phyloP scores from a whole-genome alignment of 257 asterid species.

The Gentiana dahurica region DNA sequence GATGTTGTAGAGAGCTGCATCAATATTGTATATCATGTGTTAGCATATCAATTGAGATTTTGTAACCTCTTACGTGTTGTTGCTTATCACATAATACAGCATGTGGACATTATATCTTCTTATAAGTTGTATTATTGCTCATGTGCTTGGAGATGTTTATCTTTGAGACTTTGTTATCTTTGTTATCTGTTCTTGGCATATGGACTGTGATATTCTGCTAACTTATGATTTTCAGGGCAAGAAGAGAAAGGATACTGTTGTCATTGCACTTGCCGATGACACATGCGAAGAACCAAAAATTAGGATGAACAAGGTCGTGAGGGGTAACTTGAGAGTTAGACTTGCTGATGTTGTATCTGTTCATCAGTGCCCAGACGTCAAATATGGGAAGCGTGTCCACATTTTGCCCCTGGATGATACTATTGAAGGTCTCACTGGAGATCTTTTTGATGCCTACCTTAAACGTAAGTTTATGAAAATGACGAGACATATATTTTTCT shows the following conservation, averaged over 20 bases:
- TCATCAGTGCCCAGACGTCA: slow-evolving; percentile 80
- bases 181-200: background rate
- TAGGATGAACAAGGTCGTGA: slow-evolving; percentile 75
- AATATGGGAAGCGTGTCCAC: slow-evolving; percentile 84
- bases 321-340: slow-evolving; percentile 69
- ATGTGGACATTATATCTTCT: no score
- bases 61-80: no score
- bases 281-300: slow-evolving; percentile 68
- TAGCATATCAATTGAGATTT: no score
- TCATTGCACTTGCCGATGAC: slow-evolving; percentile 77
- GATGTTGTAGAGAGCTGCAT: no score
- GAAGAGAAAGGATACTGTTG: slow-evolving; percentile 62
- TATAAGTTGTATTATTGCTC: no score
- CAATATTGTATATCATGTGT: no score
- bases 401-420: slow-evolving; percentile 75
- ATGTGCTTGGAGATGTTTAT: no score
- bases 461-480: slow-evolving; percentile 39
- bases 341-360: slow-evolving; percentile 86
- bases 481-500: background rate
- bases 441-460: slow-evolving; percentile 61
- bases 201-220: background rate
- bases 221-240: slow-evolving; percentile 38
- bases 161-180: no score
- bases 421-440: slow-evolving; percentile 70
- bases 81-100: no score